Evolutionary conservation across 1,139 yeast genomes (phyloP), one percentile per base, ranked within the genome.

Genomic region (Blastobotrys raffinosifermentans): DNA sequence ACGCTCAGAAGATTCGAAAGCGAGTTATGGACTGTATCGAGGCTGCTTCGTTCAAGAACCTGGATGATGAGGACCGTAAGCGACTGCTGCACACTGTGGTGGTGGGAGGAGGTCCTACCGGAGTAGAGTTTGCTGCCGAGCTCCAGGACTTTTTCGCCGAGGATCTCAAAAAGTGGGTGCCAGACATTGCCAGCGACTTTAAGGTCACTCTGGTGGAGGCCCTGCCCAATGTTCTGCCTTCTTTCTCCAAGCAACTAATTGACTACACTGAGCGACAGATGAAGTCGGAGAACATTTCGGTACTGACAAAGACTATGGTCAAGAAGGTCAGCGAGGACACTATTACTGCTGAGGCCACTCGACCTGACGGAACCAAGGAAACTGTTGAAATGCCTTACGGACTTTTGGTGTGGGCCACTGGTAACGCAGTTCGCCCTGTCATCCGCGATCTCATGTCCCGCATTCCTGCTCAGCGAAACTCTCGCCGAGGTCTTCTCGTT

Each of bases 41-140:
- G 66, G 80, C 82, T 49, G 94, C 94, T 31, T 77, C 84, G 47
- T 73, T 81, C 55, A 73, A 81, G 58, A 82, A 89, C 35, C 69
- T 72, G 48, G 81, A 75, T 44, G 86, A 81, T 53, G 78, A 78
- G 21, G 91, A 82, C 60, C 77, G 95, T 64, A 77, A 80, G 67
- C 73, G 93, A 61, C 71, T 86, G 52, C 72, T 86, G 53, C 80
- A 80, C 47, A 78, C 87, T 51, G 87, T 86, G 43, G 91, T 86
- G 45, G 93, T 89, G 48, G 96, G 96, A 53, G 96, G 96, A 60
- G 96, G 96, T 46, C 95, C 96, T 57, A 87, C 96, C 38, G 96
- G 96, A 66, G 96, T 87, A 46, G 96, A 87, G 63, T 83, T 84
- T 55, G 95, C 96, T 49, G 96, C 94, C 55, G 96, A 89, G 65